These are phyloP conservation scores for Aspergillus sp. DNA, from an alignment of 2,329 filamentous ascomycete genomes.

Conservation along the genomic window DNA sequence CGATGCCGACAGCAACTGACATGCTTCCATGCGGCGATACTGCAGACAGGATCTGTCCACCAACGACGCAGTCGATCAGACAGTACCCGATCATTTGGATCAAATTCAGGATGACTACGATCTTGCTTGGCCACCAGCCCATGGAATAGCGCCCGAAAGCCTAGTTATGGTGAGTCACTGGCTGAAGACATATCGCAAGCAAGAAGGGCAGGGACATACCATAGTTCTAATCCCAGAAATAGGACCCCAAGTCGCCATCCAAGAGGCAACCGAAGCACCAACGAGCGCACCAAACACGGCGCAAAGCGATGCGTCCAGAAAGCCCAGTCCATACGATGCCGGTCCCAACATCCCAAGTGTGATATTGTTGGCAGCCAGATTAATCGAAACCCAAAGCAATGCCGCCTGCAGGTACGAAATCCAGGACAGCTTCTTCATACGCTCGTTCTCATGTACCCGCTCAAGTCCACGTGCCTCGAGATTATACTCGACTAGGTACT, in stretches of 20 bases:
- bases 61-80: constrained; percentile 59
- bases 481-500: constrained; percentile 36
- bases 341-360: constrained; percentile 59
- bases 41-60: constrained; percentile 62
- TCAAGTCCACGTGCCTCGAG: constrained; percentile 56
- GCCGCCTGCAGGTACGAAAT: constrained; percentile 52
- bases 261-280: constrained; percentile 51
- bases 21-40: constrained; percentile 53
- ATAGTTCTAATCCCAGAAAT: constrained; percentile 56
- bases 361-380: constrained; percentile 57
- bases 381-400: constrained; percentile 57
- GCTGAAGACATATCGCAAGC: background rate
- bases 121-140: constrained; percentile 60
- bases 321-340: constrained; percentile 52
- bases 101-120: constrained; percentile 57
- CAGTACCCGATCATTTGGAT: constrained; percentile 57
- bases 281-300: constrained; percentile 52
- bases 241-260: constrained; percentile 57
- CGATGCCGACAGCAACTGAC: constrained; percentile 58
- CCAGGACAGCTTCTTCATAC: constrained; percentile 45
- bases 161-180: constrained; percentile 15
- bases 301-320: constrained; percentile 50
- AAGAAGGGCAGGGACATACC: constrained; percentile 26
- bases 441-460: constrained; percentile 50
- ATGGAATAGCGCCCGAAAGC: constrained; percentile 56